Evolutionary conservation across 148 eudicot genomes (phyloP).

Genomic region (Camellia lanceoleosa): DNA sequence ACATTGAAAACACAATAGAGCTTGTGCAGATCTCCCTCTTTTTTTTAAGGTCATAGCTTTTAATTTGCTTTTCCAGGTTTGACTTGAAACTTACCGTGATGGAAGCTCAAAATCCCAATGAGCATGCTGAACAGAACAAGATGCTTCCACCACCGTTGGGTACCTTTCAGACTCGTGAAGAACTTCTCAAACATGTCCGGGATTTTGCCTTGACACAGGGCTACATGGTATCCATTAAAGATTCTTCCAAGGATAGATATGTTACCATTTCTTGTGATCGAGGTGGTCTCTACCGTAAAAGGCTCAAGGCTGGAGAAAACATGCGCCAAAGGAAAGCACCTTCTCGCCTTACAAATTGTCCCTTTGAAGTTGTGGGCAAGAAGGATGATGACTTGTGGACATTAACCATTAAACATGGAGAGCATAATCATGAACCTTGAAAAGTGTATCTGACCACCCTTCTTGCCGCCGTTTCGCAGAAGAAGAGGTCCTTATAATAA

Average conservation of each 20-base stretch:
- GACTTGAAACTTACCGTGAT: not conserved
- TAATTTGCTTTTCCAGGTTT: constrained; percentile 1
- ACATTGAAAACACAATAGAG: not conserved
- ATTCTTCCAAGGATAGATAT: constrained; percentile 14
- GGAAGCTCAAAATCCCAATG: not conserved
- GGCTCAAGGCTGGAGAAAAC: constrained; percentile 13
- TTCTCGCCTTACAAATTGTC: constrained; percentile 15
- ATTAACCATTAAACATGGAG: constrained; percentile 11
- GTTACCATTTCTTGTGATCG: constrained; percentile 14
- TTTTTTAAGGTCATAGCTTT: not conserved
- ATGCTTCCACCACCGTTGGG: constrained; percentile 7
- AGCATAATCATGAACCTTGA: constrained; percentile 10
- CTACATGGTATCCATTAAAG: constrained; percentile 14
- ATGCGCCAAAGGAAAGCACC: constrained; percentile 10
- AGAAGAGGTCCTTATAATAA: constrained; percentile 14
- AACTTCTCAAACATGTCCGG: constrained; percentile 12
- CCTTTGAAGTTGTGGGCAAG: constrained; percentile 12
- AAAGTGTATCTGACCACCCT: constrained; percentile 8
- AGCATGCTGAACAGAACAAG: not conserved
- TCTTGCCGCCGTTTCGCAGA: constrained; percentile 12
- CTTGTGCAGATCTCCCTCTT: constrained; percentile 1
- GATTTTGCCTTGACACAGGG: constrained; percentile 11
- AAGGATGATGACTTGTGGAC: constrained; percentile 14
- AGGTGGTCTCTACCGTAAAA: constrained; percentile 8
- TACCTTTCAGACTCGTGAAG: constrained; percentile 14